Conservation (phyloP, 2,329 filamentous ascomycete genomes). For the Chaetothyriales sp. region DNA sequence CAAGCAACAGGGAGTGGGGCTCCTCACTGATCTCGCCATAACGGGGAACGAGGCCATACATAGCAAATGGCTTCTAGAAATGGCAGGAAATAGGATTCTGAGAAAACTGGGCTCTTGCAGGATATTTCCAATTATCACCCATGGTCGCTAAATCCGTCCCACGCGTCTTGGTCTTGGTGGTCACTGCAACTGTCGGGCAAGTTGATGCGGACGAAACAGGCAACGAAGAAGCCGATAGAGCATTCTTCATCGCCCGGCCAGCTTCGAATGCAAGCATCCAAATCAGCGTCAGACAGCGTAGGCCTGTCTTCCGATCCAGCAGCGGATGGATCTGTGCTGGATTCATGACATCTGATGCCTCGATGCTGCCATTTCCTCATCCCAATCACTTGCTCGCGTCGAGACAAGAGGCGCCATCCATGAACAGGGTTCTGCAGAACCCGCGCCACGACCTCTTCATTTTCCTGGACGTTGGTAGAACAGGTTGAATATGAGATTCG, state of each 20-base stretch:
- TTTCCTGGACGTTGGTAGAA: slow-evolving; percentile 74
- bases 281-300: slow-evolving; percentile 31
- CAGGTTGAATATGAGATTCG: slow-evolving; percentile 89
- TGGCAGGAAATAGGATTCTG: not conserved
- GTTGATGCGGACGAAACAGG: slow-evolving; percentile 59
- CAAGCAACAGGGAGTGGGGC: no score
- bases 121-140: not conserved
- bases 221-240: slow-evolving; percentile 92
- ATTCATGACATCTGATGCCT: slow-evolving; percentile 37
- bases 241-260: slow-evolving; percentile 68
- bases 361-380: slow-evolving; percentile 62
- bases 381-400: slow-evolving; percentile 61
- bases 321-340: not conserved
- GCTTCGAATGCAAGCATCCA: slow-evolving; percentile 66
- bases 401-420: slow-evolving; percentile 65
- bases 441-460: slow-evolving; percentile 67
- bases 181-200: slow-evolving; percentile 24
- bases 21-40: no score
- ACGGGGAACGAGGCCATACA: no score
- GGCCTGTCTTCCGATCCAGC: not conserved
- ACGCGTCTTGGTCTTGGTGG: slow-evolving; percentile 27
- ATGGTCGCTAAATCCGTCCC: slow-evolving; percentile 28
- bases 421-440: slow-evolving; percentile 56
- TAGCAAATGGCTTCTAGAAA: no score
- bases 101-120: not conserved